Evolutionary conservation across 352 stramenopile species (phyloP), one percentile per base, ranked within the genome.

Genomic region (Thalassiosira hispida): DNA sequence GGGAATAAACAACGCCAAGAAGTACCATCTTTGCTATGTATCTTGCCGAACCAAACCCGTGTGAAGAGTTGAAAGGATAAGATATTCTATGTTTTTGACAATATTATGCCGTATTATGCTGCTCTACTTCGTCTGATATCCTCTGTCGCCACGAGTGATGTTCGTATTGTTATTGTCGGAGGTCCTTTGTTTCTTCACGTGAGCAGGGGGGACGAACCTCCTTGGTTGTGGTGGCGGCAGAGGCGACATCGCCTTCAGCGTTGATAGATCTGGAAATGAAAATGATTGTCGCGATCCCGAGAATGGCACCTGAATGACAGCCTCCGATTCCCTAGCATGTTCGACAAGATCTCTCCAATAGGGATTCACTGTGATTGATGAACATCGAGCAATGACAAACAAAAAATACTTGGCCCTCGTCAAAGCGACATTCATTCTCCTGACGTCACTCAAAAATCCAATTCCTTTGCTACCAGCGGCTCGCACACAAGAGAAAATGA

Each of bases 401-500:
- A 96, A 64, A 55, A 93, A 94, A 42, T 92, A 60, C 38, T 94
- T 94, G 5, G 92, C 91, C 31, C 93, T 74, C 14, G 93, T 96
- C 61, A 96, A 64, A 20, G 92, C 31, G 8, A 96, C 93, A 71
- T 96, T 96, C 81, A 96, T 93, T 31, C 93, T 79, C 56, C 93
- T 62, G 16, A 91, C 90, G 84, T 96, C 93, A 25, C 81, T 86
- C 11, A 96, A 78, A 76, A 96, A 96, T 11, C 93, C 93, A 68
- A 96, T 93, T 27, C 88, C 90, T 49, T 89, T 87, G 68, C 83
- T 90, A 31, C 78, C 80, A 65, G 93, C 96, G 40, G 92, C 95
- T 57, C 96, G 93, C 27, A 98, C 97, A 57, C 97, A 98, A 23
- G 95, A 98, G 25, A 99, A 94, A 35, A 98, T 93, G 0, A 99